A percentile compares a stretch with the other conserved stretches of the same genome.
Evolutionary conservation across 805 yeast species (phyloP).

Genomic region (Spathaspora passalidarum): DNA sequence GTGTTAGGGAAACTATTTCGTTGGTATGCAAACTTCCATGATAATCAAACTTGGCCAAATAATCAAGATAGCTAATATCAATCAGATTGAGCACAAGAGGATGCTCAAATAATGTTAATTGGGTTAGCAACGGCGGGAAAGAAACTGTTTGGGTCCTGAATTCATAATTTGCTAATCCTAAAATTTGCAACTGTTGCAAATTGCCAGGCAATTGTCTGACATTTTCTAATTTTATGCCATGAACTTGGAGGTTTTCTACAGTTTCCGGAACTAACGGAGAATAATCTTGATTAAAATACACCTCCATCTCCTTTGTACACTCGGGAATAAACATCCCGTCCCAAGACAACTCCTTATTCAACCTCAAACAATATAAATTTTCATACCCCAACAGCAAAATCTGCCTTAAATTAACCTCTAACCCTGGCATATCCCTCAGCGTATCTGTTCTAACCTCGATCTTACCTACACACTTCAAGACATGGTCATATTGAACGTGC

Average conservation of each 20-base stretch:
- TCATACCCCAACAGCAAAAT: slow-evolving; percentile 1
- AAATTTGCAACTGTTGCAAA: neutral
- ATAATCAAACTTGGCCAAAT: slow-evolving; percentile 1
- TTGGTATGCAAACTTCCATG: neutral
- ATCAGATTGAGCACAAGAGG: neutral
- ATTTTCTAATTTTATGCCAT: neutral
- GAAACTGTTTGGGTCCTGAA: neutral
- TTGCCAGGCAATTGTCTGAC: neutral
- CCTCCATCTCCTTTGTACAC: neutral
- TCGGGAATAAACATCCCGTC: neutral
- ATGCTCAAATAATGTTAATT: neutral
- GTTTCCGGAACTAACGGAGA: neutral
- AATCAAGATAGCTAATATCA: neutral
- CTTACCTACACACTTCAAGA: neutral
- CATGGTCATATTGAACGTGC: neutral
- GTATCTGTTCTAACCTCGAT: slow-evolving; percentile 1
- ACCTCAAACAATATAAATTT: neutral
- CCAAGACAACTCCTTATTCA: neutral
- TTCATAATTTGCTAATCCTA: neutral
- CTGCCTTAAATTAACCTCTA: neutral
- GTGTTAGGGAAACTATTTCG: neutral
- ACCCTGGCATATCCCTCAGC: neutral
- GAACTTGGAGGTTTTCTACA: neutral
- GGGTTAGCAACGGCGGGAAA: neutral
- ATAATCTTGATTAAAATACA: neutral